Base-by-base conservation (phyloP, 192 early-diverging fungal species). In the Entomortierella beljakovae region DNA sequence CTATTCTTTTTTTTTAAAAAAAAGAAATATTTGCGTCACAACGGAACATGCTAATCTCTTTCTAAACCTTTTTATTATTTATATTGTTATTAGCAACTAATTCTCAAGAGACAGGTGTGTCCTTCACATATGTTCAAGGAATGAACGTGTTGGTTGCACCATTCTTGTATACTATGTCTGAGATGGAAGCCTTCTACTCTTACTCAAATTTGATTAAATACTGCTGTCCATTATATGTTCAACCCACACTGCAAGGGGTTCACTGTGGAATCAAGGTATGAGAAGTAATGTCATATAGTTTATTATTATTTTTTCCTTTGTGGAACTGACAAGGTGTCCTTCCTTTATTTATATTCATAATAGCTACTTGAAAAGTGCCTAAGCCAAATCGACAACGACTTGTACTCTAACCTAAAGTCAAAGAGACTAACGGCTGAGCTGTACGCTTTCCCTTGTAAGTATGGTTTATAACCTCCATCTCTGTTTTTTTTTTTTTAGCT, bases 141-240 rank as follows among this genome's bases (percentile, higher is more conserved):
- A 97, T 99, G 94, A 99, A 97, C 81, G 94, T 96, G 42, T 84
- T 97, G 49, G 85, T 88, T 48, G 95, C 95, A 18, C 97, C 97
- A 32, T 97, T 99, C 70, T 82, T 97, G 22, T 96, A 91, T 64
- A 90, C 91, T 0, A 92, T 99, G 92, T 90, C 93, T 46, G 97
- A 99, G 82, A 86, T 97, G 64, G 95, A 96, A 48, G 95, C 94
- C 7, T 97, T 94, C 61, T 94, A 90, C 69, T 86, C 92, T 11
- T 97, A 95, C 74, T 89, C 93, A 5, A 91, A 90, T 23, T 95
- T 99, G 67, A 90, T 99, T 59, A 92, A 91, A 68, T 85, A 90
- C 64, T 88, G 92, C 56, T 97, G 96, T 65, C 97, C 97, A 20
- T 81, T 97, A 29, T 99, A 99, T 80, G 96, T 96, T 37, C 95